Evolutionary conservation across 495 filamentous ascomycete species (phyloP), one percentile per base, ranked within the genome.

Genomic region (Astrothelium subdiscretum): DNA sequence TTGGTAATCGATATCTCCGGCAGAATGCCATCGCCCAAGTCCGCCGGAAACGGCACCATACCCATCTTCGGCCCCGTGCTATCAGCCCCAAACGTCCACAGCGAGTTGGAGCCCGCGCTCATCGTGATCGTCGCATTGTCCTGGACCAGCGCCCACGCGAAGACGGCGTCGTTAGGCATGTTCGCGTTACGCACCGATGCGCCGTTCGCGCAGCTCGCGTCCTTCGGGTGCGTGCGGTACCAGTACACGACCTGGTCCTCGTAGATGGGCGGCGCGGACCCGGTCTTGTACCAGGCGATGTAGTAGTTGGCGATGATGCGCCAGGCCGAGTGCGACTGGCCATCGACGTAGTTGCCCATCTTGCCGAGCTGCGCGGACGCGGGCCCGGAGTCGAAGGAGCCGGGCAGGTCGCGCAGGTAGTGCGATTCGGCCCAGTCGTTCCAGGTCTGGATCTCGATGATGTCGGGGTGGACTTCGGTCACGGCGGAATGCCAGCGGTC

Each of bases 391-490:
- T 32, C 54, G 44, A 60, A 43, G 22, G 48, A 31, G 27, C 57
- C 29, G 1, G 62, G 65, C 32, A 70, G 57, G 58, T 70, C 63
- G 43, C 59, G 62, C 38, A 70, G 63, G 63, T 70, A 70, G 68
- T 70, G 66, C 5, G 68, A 70, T 59, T 70, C 66, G 58, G 57
- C 43, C 57, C 59, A 70, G 63, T 70, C 68, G 57, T 70, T 70
- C 68, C 68, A 70, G 22, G 66, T 68, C 13, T 68, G 59, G 20
- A 70, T 13, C 62, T 70, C 63, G 59, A 70, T 65, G 68, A 70
- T 70, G 44, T 70, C 68, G 20, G 67, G 67, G 61, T 67, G 48
- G 52, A 69, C 58, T 26, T 31, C 48, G 24, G 66, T 40, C 43
- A 64, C 42, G 32, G 42, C 43, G 8, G 48, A 35, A 31, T 59